These are phyloP conservation scores for Colletotrichum kahawae DNA, from an alignment of 2,329 filamentous ascomycete species.

Conservation along the genomic window DNA sequence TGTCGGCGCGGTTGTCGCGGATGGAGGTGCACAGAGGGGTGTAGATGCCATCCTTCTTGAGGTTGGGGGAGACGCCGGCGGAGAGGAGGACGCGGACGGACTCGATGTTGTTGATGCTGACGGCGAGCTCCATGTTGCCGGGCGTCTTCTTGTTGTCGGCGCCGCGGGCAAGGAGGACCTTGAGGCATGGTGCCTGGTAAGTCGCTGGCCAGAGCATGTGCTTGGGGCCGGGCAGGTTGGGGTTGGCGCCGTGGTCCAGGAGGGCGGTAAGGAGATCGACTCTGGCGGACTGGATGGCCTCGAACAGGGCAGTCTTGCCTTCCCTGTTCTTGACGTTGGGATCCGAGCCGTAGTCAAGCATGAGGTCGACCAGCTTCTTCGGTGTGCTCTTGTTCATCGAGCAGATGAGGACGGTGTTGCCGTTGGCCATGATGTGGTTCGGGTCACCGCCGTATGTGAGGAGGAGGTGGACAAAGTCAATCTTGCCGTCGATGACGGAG, in stretches of 20 bases:
- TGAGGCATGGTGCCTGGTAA: constrained; percentile 62
- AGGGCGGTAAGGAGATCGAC: constrained; percentile 58
- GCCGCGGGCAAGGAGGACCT: constrained; percentile 62
- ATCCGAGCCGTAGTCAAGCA: constrained; percentile 65
- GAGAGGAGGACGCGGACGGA: constrained; percentile 62
- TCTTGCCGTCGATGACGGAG: constrained; percentile 55
- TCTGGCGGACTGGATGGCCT: constrained; percentile 61
- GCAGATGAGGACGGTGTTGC: constrained; percentile 65
- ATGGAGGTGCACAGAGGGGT: constrained; percentile 73
- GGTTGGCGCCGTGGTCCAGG: constrained; percentile 64
- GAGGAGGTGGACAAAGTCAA: constrained; percentile 63
- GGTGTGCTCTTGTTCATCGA: constrained; percentile 65
- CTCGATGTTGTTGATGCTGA: constrained; percentile 68
- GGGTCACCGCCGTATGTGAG: constrained; percentile 66
- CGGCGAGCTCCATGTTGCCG: constrained; percentile 68
- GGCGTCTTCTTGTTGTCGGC: constrained; percentile 65
- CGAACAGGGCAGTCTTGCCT: constrained; percentile 68
- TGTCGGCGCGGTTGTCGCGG: constrained; percentile 67
- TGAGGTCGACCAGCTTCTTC: constrained; percentile 58
- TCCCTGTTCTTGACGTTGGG: constrained; percentile 64
- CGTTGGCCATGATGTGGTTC: constrained; percentile 56
- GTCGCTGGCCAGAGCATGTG: constrained; percentile 71
- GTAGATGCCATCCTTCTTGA: constrained; percentile 69
- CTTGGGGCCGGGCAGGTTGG: constrained; percentile 72
- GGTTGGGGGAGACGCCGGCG: constrained; percentile 64